Conservation (phyloP, 164 flowering plant species). For the Aristolochia contorta region DNA sequence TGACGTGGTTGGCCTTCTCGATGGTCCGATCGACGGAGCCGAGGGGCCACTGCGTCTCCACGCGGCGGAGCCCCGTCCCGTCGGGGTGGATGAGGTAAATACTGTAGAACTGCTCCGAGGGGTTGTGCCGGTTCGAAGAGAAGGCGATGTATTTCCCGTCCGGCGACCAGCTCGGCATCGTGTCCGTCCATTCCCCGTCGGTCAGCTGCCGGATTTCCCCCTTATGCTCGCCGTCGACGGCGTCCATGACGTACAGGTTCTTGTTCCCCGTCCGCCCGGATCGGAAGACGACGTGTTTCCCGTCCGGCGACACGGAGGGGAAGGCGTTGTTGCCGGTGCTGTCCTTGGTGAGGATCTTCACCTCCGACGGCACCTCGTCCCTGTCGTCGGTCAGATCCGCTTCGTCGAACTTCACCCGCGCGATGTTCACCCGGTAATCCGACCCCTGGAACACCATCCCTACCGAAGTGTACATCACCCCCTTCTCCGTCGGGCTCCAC, state of each 20-base stretch:
- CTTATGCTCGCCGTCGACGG: conserved; percentile 52
- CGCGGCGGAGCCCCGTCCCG: conserved; percentile 8
- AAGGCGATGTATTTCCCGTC: conserved; percentile 72
- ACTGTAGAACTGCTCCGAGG: conserved; percentile 32
- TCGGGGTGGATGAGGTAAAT: conserved; percentile 21
- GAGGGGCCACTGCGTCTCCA: conserved; percentile 17
- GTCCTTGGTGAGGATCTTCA: conserved; percentile 51
- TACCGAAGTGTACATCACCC: conserved; percentile 60
- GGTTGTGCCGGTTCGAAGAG: conserved; percentile 68
- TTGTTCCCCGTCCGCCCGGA: conserved; percentile 78
- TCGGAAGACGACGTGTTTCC: conserved; percentile 56
- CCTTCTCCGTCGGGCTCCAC: conserved; percentile 50
- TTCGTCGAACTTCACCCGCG: conserved; percentile 45
- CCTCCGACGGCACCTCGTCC: conserved; percentile 30
- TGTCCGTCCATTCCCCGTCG: conserved; percentile 80
- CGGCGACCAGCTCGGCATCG: conserved; percentile 93
- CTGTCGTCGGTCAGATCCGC: conserved; percentile 23
- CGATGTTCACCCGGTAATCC: conserved; percentile 59
- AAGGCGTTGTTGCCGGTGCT: conserved; percentile 84
- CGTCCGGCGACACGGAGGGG: conserved; percentile 80
- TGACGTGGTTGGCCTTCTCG: conserved; percentile 78
- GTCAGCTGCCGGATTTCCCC: conserved; percentile 65
- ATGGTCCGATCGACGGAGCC: conserved; percentile 35
- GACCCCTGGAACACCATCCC: conserved; percentile 60
- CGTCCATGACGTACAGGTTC: conserved; percentile 64